These are phyloP conservation scores for Lachancea kluyveri DNA, from an alignment of 805 yeast genomes.

Conservation along the genomic window DNA sequence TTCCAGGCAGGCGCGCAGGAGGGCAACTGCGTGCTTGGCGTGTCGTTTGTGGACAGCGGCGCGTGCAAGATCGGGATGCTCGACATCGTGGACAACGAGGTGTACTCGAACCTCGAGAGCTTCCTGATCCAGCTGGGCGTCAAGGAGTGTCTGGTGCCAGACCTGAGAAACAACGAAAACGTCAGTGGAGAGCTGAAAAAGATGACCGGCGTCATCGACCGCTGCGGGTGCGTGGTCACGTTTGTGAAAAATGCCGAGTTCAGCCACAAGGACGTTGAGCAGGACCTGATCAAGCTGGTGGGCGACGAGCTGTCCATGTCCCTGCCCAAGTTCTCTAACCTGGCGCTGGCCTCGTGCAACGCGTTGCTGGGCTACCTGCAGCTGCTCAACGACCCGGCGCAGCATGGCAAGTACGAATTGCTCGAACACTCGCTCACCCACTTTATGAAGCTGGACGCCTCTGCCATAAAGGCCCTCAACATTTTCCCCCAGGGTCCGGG, in stretches of 20 bases:
- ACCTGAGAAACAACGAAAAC: constrained; percentile 19
- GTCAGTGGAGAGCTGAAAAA: constrained; percentile 45
- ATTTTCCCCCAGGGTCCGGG: constrained; percentile 54
- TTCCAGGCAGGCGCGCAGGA: constrained; percentile 29
- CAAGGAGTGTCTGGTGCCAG: constrained; percentile 70
- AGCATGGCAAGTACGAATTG: constrained; percentile 49
- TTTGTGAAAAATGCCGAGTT: constrained; percentile 53
- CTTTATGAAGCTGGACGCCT: constrained; percentile 84
- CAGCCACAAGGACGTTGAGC: constrained; percentile 61
- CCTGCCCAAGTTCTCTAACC: constrained; percentile 23
- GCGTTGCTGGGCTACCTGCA: constrained; percentile 68
- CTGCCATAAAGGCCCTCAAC: constrained; percentile 84
- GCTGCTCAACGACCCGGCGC: constrained; percentile 49
- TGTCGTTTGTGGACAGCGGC: constrained; percentile 72
- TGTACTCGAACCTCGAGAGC: constrained; percentile 81
- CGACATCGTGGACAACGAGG: constrained; percentile 83
- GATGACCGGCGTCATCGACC: constrained; percentile 62
- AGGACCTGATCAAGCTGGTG: constrained; percentile 69
- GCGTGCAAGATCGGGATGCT: constrained; percentile 59
- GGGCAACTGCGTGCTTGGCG: constrained; percentile 52
- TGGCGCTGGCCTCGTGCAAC: constrained; percentile 27
- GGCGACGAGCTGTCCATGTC: constrained; percentile 39
- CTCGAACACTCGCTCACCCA: constrained; percentile 66
- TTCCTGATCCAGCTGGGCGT: constrained; percentile 83
- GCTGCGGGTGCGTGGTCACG: constrained; percentile 72